A percentile compares a stretch with the other conserved stretches of the same genome.
Evolutionary conservation across 179 eudicot genomes (phyloP).

Genomic region (Beta corolliflora): DNA sequence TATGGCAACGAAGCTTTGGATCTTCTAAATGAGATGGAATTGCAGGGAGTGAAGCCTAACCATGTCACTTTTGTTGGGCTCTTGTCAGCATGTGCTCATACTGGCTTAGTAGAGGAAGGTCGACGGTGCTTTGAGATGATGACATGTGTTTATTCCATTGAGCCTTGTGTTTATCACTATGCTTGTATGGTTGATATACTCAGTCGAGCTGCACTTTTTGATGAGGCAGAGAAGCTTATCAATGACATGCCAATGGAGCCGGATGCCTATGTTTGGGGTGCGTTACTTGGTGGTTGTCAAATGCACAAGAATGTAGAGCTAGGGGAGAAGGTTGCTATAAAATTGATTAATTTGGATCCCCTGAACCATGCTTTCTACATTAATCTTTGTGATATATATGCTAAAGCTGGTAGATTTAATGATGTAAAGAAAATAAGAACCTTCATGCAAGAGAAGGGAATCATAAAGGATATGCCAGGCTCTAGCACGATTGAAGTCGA

Average conservation of each 20-base stretch:
- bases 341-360: slow-evolving; percentile 49
- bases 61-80: slow-evolving; percentile 54
- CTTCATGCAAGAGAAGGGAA: slow-evolving; percentile 46
- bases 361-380: slow-evolving; percentile 54
- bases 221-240: slow-evolving; percentile 56
- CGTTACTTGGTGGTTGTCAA: slow-evolving; percentile 34
- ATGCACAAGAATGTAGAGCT: slow-evolving; percentile 39
- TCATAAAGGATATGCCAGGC: slow-evolving; percentile 50
- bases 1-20: slow-evolving; percentile 48
- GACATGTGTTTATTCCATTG: slow-evolving; percentile 36
- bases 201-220: slow-evolving; percentile 53
- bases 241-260: slow-evolving; percentile 43
- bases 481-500: slow-evolving; percentile 54
- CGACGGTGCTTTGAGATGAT: slow-evolving; percentile 50
- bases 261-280: slow-evolving; percentile 34
- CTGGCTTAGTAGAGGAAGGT: slow-evolving; percentile 54
- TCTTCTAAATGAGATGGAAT: slow-evolving; percentile 46
- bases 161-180: slow-evolving; percentile 52
- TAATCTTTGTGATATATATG: slow-evolving; percentile 54
- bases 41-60: slow-evolving; percentile 47
- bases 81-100: slow-evolving; percentile 63
- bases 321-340: slow-evolving; percentile 54
- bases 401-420: slow-evolving; percentile 51
- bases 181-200: slow-evolving; percentile 60
- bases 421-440: slow-evolving; percentile 44